Evolutionary conservation across 2,329 filamentous ascomycete genomes (phyloP).

Genomic region (Ophiognomonia clavigignenti-juglandacearum): DNA sequence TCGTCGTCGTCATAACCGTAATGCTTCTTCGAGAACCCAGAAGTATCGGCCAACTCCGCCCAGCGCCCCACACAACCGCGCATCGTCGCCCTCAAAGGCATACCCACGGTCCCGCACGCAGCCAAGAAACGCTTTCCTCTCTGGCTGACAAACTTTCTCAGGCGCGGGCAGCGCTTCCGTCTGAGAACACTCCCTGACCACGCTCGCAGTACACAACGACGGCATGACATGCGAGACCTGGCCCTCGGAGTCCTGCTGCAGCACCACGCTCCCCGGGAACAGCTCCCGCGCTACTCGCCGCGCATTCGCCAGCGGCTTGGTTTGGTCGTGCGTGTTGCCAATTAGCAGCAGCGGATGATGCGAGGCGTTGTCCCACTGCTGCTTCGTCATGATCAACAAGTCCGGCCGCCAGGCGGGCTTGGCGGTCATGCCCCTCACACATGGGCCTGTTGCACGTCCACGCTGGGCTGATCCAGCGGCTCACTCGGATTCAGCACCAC

Average conservation of each 20-base stretch:
- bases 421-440: neutral
- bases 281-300: neutral
- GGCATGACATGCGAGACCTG: slow-evolving; percentile 3
- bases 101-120: neutral
- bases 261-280: slow-evolving; percentile 1
- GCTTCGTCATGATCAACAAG: neutral
- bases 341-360: neutral
- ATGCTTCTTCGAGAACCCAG: slow-evolving; percentile 2
- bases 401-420: neutral
- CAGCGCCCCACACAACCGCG: neutral
- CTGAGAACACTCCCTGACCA: slow-evolving; percentile 1
- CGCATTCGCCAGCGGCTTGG: neutral
- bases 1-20: slow-evolving; percentile 1
- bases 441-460: slow-evolving; percentile 3
- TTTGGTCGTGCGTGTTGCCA: slow-evolving; percentile 1
- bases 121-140: slow-evolving; percentile 4
- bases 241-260: slow-evolving; percentile 5
- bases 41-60: slow-evolving; percentile 3
- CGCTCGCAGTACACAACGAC: slow-evolving; percentile 1
- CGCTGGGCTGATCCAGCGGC: slow-evolving; percentile 1
- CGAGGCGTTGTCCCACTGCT: slow-evolving; percentile 1
- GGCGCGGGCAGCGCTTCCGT: neutral
- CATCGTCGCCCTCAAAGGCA: neutral
- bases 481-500: slow-evolving; percentile 34
- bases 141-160: neutral